Evolutionary conservation across 2,329 filamentous ascomycete genomes (phyloP), one percentile per base, ranked within the genome.

Genomic region (Ascochyta pisi): DNA sequence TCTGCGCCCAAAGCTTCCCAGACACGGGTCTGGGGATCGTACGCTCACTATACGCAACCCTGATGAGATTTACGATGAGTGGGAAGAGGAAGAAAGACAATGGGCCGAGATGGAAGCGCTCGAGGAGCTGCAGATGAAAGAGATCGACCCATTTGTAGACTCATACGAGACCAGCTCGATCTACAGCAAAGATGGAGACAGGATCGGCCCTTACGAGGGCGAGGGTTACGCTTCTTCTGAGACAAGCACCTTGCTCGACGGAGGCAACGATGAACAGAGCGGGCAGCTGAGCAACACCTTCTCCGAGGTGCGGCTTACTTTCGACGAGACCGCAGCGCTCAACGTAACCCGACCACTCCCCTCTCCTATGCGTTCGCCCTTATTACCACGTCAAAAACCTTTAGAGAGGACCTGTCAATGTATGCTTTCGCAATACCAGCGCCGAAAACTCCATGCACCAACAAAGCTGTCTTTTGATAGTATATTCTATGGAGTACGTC

Each of bases 21-120:
- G 42, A 5, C 29, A 47, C 15, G 53, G 53, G 4, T 56, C 53
- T 3, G 53, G 53, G 10, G 48, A 53, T 19, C 49, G 57, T 6
- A 54, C 39, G 4, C 49, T 55, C 9, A 54, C 64, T 12, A 67
- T 72, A 8, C 58, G 62, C 1, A 63, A 67, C 39, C 68, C 66
- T 15, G 63, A 66, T n/a, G 57, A 64, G 19, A 61, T 66, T 3
- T 64, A 64, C 6, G 53, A 60, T 6, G 56, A 63, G 16, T 64
- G 64, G 58, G 60, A 67, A 2, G 54, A 63, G 22, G 62, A 64
- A 52, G 60, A 66, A 4, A 42, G 59, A 24, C 59, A 61, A 19
- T 60, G 56, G 38, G 47, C 41, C 39, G 54, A 52, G 40, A 60
- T 50, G 40, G 50, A 54, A 40, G 54, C 37, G 12, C 44, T 44